Percentiles rank a stretch among this genome's conserved stretches.
phyloP scores from a whole-genome alignment of 352 stramenopile species.

The Albugo candida region DNA sequence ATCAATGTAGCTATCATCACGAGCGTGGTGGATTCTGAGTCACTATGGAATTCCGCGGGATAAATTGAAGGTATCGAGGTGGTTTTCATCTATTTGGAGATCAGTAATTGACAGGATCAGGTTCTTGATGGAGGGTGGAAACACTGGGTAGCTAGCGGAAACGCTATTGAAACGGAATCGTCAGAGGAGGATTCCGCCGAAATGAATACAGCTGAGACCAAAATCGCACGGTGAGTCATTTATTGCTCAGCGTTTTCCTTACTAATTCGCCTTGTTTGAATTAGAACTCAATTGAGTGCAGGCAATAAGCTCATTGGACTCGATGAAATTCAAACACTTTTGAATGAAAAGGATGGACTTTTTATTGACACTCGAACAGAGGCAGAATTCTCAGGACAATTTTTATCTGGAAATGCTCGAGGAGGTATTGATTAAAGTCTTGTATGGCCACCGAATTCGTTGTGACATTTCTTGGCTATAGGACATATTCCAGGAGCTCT shows the following conservation, averaged over 20 bases:
- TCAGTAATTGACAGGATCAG: conserved; percentile 7
- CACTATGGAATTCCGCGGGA: conserved; percentile 54
- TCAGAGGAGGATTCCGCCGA: background rate
- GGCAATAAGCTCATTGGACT: background rate
- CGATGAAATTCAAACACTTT: background rate
- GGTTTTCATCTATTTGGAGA: background rate
- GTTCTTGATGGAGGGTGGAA: conserved; percentile 53
- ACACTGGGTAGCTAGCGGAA: conserved; percentile 31
- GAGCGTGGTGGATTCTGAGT: conserved; percentile 63
- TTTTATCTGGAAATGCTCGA: conserved; percentile 19
- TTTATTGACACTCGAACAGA: conserved; percentile 21
- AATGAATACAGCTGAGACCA: background rate
- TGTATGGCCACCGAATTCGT: background rate
- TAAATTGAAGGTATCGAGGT: conserved; percentile 31
- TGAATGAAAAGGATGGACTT: background rate
- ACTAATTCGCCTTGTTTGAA: background rate
- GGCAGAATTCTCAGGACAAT: conserved; percentile 17
- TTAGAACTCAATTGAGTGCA: background rate
- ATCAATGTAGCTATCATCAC: conserved; percentile 23
- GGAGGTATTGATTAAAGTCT: conserved; percentile 2
- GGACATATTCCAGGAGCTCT: conserved; percentile 47
- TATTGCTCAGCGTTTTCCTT: background rate
- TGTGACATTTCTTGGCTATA: background rate
- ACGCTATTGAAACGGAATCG: conserved; percentile 17
- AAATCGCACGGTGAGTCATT: background rate